Base-by-base conservation (phyloP, 305 asterid species). In the Nicotiana rustica region DNA sequence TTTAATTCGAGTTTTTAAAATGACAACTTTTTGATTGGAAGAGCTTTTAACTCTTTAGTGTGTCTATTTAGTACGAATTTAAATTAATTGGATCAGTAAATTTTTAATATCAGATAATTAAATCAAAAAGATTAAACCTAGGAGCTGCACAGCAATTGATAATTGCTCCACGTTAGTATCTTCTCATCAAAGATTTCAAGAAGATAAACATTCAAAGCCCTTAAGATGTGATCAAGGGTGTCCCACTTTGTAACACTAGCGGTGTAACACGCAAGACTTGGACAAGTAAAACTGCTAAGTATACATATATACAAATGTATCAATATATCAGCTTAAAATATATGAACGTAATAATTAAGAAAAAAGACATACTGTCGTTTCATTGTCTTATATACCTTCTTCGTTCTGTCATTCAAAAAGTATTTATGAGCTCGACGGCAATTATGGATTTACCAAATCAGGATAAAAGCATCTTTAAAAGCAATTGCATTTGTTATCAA, bases 211-310 rank as follows among this genome's bases (percentile, higher is more conserved):
- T 56, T 66, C 13, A 67, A 83, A 31, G 15, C 4, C 10, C 44
- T 4, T 35, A 33, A 8, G 6, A 67, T 41, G 81, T 77, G 77
- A 1, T 60, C 61, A 84, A 41, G 14, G 10, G 38, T 55, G 67
- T 36, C 69, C 31, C 49, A 61, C 80, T 36, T 67, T 77, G 77
- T 68, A 68, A 5, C 77, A 44, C 78, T 70, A 70, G 59, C 78
- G 41, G 78, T 35, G 59, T 41, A 41, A 71, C 78, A 71, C 6
- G n/a, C 19, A 21, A 47, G 78, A 71, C 36, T 71, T 71, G 61
- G 18, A 71, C 78, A 71, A 71, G 18, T 44, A 19, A 62, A 35
- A 69, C 1, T 18, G 57, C 31, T 68, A 35, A 68, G n/a, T 68
- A n/a, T n/a, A 36, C 25, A 25, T 9, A 10, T 10, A 49, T 49